A percentile compares a stretch with the other conserved stretches of the same genome.
Conservation (phyloP, 768 basidiomycete species). For the Austroboletus festivus region DNA sequence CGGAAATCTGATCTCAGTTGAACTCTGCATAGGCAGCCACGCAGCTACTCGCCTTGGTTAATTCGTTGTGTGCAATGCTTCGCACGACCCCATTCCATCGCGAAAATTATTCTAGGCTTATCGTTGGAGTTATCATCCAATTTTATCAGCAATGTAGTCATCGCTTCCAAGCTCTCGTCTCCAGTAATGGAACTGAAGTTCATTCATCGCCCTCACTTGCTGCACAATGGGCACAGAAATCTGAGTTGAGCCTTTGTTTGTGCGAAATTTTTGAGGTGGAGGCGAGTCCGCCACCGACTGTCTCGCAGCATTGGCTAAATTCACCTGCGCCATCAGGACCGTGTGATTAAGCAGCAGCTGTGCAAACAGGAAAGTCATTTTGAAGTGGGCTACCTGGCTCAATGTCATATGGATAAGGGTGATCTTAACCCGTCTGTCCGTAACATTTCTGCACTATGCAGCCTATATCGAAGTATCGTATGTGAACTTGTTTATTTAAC, state of each 20-base stretch:
- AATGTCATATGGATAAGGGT: constrained; percentile 48
- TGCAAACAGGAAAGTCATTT: constrained; percentile 77
- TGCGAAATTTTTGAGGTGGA: constrained; percentile 55
- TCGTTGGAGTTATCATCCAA: constrained; percentile 90
- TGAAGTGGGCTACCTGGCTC: constrained; percentile 65
- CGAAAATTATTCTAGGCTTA: constrained; percentile 92
- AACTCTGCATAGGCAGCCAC: constrained; percentile 64
- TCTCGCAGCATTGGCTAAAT: neutral
- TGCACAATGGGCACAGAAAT: constrained; percentile 81
- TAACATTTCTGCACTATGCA: constrained; percentile 72
- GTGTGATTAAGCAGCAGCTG: constrained; percentile 48
- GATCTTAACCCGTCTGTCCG: constrained; percentile 72
- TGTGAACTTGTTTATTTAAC: constrained; percentile 27
- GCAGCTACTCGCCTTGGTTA: constrained; percentile 84
- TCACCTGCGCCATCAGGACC: constrained; percentile 33
- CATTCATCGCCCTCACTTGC: constrained; percentile 49
- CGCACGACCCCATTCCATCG: constrained; percentile 89
- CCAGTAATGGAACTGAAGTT: constrained; percentile 39
- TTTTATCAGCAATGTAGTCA: constrained; percentile 95
- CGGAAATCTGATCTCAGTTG: neutral
- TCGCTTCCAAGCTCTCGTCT: constrained; percentile 73
- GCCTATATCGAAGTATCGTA: constrained; percentile 84
- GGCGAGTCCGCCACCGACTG: constrained; percentile 38
- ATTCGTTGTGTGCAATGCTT: constrained; percentile 89
- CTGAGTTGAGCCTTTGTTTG: constrained; percentile 74